Evolutionary conservation across 129 eudicot species (phyloP), one percentile per base, ranked within the genome.

Genomic region (Dittrichia graveolens): DNA sequence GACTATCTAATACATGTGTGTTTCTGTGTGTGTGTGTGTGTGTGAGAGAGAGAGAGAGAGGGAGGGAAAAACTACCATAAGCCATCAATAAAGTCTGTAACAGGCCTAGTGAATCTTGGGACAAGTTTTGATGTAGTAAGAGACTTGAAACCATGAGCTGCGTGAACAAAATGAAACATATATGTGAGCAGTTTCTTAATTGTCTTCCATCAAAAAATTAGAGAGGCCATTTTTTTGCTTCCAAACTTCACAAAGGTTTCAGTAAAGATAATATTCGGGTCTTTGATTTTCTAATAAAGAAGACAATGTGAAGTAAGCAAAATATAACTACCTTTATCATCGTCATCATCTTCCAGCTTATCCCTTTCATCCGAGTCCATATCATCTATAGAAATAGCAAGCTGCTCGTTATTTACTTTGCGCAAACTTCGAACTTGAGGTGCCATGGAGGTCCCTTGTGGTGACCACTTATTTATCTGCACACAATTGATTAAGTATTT

Each of bases 81-180:
- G 64, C 98, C 98, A 84, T 93, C 98, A 82, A 93, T 75, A 76
- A 93, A 63, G 82, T 90, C 85, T 19, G 93, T 83, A 40, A 85
- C 87, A 11, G 98, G 98, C 81, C 98, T 87, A 19, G 98, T 89
- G 84, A 93, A 93, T 48, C 84, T 86, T 62, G 98, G 98, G 81
- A 93, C 93, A 61, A 90, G 66, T 74, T 77, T 87, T 65, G 98
- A 93, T 56, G 98, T 87, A 11, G 98, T 85, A 43, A 93, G 96
- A 63, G 98, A 93, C 90, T 90, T 93, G 85, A 93, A 93, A 45
- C 98, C 98, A 83, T 93, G 98, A 79, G 96, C 98, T 93, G 92
- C 65, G 66, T 5, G 58, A 69, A 49, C 42, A 74, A 64, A 67
- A 71, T 31, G n/a, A 48, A 49, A 46, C 49, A 60, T 38, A 42